Conservation (phyloP, 805 yeast species). For the Saccharomycopsis fermentans region DNA sequence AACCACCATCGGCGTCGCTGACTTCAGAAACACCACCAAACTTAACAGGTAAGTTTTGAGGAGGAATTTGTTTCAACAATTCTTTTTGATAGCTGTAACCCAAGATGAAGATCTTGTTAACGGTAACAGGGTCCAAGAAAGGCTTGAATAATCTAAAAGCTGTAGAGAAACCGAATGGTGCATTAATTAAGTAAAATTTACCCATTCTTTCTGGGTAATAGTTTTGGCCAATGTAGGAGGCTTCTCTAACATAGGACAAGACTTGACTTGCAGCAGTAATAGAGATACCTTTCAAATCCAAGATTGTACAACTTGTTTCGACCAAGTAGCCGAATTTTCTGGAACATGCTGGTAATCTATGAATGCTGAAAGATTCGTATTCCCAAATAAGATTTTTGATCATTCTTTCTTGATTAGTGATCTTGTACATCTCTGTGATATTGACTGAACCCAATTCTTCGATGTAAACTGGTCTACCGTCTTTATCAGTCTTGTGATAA, state of each 20-base stretch:
- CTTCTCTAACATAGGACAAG: constrained; percentile 80
- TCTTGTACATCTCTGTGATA: constrained; percentile 80
- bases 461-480: constrained; percentile 91
- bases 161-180: constrained; percentile 95
- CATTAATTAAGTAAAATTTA: constrained; percentile 87
- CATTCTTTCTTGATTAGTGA: constrained; percentile 95
- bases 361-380: constrained; percentile 78
- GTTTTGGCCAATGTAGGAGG: constrained; percentile 90
- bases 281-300: constrained; percentile 92
- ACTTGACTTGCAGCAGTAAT: constrained; percentile 78
- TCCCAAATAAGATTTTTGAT: constrained; percentile 94
- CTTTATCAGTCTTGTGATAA: constrained; percentile 93
- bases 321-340: constrained; percentile 67
- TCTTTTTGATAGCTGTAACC: constrained; percentile 74
- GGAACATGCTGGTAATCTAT: constrained; percentile 90
- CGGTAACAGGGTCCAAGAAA: constrained; percentile 95
- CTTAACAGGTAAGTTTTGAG: constrained; percentile 81
- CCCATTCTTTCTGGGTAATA: constrained; percentile 99
- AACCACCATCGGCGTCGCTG: constrained; percentile 61
- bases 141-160: constrained; percentile 89
- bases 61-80: constrained; percentile 83
- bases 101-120: constrained; percentile 82
- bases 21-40: constrained; percentile 79
- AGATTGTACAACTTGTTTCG: constrained; percentile 93
- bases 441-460: constrained; percentile 92